Evolutionary conservation across 2,329 filamentous ascomycete species (phyloP), one percentile per base, ranked within the genome.

Genomic region (Clonostachys rhizophaga): DNA sequence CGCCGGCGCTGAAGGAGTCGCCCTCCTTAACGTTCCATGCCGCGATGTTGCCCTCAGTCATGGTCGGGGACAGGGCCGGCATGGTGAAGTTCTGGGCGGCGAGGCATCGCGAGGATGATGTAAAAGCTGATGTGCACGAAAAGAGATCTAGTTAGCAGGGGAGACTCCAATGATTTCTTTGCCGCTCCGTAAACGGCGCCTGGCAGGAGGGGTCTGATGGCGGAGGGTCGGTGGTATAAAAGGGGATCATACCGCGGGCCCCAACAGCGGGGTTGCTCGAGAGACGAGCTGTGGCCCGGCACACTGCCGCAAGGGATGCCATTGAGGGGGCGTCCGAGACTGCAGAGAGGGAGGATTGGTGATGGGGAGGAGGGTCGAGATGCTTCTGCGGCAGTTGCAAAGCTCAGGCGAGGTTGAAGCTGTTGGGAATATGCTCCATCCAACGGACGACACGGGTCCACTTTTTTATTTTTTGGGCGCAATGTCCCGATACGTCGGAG

Each of bases 31-130:
- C 79, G 66, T 84, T 87, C 90, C 90, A 95, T 51, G 70, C 81
- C 43, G 87, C 80, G 60, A 95, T 95, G 68, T 90, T 94, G 51
- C 90, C 90, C 69, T 95, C 90, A 52, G 89, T 95, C 90, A 95
- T 95, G 48, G 90, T 95, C 47, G 90, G 90, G 52, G 89, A 95
- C 53, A 95, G 79, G 39, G 90, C 90, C 24, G 90, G 90, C 91
- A 95, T 95, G 47, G 84, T 87, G 70, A 95, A 91, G 69, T 91
- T 94, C 54, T 91, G 86, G 20, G 89, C 90, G 44, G 86, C 89
- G 57, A 85, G 76, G 58, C 73, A 75, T 56, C 76, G 70, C 49
- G 82, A 69, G 47, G 81, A 81, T 40, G 83, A 81, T 55, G 78
- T 75, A 65, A 88, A 83, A 58, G 78, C 87, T 90, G 58, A 4